A percentile compares a stretch with the other conserved stretches of the same genome.
phyloP scores from a whole-genome alignment of 2,329 filamentous ascomycete genomes.

The Nigrograna mackinnonii region DNA sequence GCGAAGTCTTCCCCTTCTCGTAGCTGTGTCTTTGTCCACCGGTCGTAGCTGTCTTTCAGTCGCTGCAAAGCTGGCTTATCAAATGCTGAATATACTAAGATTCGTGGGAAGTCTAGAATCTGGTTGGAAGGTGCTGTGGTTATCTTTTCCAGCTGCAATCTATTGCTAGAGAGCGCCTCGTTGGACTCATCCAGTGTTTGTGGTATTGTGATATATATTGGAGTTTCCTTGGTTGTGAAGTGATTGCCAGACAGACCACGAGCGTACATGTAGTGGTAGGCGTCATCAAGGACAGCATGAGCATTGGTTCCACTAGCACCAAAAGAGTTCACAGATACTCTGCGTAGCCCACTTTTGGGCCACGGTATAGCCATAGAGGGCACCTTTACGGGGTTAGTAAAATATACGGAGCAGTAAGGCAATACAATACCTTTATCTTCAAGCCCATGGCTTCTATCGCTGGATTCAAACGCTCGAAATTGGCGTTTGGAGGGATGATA shows the following conservation, averaged over 20 bases:
- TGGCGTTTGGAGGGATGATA: conserved; percentile 27
- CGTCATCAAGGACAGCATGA: conserved; percentile 13
- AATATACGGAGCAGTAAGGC: neutral
- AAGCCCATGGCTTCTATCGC: conserved; percentile 5
- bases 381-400: conserved; percentile 5
- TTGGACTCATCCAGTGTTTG: too few relatives aligned
- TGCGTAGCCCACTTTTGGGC: conserved; percentile 3
- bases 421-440: conserved; percentile 5
- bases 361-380: conserved; percentile 8
- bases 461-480: conserved; percentile 13
- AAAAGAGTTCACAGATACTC: conserved; percentile 13
- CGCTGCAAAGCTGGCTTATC: too few relatives aligned
- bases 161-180: too few relatives aligned
- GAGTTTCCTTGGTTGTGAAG: too few relatives aligned
- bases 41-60: too few relatives aligned
- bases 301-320: conserved; percentile 16
- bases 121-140: too few relatives aligned
- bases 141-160: too few relatives aligned
- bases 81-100: too few relatives aligned
- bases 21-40: too few relatives aligned
- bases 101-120: too few relatives aligned
- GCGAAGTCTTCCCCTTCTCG: too few relatives aligned
- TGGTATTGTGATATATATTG: too few relatives aligned
- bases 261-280: neutral
- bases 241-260: neutral